Evolutionary conservation across 768 basidiomycete genomes (phyloP), one percentile per base, ranked within the genome.

Genomic region (Crucibulum laeve): DNA sequence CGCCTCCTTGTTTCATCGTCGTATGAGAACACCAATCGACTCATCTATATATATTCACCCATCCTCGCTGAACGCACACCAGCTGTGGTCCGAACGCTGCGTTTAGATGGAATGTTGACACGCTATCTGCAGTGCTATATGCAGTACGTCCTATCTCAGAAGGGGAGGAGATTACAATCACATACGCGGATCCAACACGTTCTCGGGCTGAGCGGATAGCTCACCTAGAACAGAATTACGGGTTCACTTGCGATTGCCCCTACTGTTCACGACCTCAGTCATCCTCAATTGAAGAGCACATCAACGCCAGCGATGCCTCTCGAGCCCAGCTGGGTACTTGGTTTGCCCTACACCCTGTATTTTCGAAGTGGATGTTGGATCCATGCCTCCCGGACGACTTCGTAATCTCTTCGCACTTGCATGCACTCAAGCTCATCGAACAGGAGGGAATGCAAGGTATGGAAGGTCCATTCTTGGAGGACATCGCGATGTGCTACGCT

Each of bases 41-140:
- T 36, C 8, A 7, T 6, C 35, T 10, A 18, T 8, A 10, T 10
- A 11, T n/a, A n/a, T n/a, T n/a, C n/a, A n/a, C n/a, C n/a, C 43
- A 17, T 18, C 13, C 3, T n/a, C 37, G 40, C 21, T 25, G 26
- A 22, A 13, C 33, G 13, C 5, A 17, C 26, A 32, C 21, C 33
- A 73, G 72, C 47, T 76, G 74, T 44, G 67, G 67, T 17, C 69
- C 72, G 4, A 73, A 74, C 48, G 69, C 67, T 2, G 63, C 63
- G 8, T 52, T 68, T 21, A 69, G 64, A 49, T 76, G 73, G 71
- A 61, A 72, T 42, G 53, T 56, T 13, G 49, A 57, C 2, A 60
- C 62, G 1, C 63, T 74, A 43, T 65, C 70, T 3, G 51, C 63
- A 7, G 60, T 64, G 3, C 50, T 76, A 22, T 71, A 69, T 45